These are phyloP conservation scores for Colletotrichum neosansevieriae DNA, from an alignment of 2,329 filamentous ascomycete species.

Conservation along the genomic window DNA sequence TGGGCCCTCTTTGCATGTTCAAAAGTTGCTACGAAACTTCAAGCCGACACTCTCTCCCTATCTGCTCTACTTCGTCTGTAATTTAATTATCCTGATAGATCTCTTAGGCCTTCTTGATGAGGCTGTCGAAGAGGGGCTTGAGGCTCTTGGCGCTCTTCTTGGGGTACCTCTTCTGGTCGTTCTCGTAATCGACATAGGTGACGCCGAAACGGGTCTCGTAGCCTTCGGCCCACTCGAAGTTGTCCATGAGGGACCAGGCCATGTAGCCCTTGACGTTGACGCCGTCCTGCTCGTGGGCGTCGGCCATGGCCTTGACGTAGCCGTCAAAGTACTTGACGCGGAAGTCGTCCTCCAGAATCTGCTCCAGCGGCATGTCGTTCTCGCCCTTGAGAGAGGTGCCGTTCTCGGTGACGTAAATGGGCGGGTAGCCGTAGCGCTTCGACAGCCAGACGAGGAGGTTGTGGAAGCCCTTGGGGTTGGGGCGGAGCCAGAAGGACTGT, in stretches of 20 bases:
- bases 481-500: constrained; percentile 84
- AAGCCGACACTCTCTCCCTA: no score
- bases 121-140: constrained; percentile 75
- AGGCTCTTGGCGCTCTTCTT: constrained; percentile 87
- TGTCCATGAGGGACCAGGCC: constrained; percentile 91
- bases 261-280: constrained; percentile 85
- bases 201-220: constrained; percentile 90
- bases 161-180: constrained; percentile 81
- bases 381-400: constrained; percentile 87
- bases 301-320: constrained; percentile 82
- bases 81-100: neutral
- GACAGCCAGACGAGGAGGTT: constrained; percentile 82
- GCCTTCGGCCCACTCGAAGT: constrained; percentile 93
- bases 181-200: constrained; percentile 84
- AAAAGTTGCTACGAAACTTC: no score
- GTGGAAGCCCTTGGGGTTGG: constrained; percentile 81
- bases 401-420: constrained; percentile 91
- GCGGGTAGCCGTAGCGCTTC: constrained; percentile 79
- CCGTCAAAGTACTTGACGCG: constrained; percentile 81
- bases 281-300: constrained; percentile 78
- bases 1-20: no score
- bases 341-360: constrained; percentile 86
- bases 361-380: constrained; percentile 77
- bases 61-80: no score
- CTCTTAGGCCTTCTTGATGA: constrained; percentile 72